Conservation (phyloP, 2,329 filamentous ascomycete species). For the Botrytis galanthina region DNA sequence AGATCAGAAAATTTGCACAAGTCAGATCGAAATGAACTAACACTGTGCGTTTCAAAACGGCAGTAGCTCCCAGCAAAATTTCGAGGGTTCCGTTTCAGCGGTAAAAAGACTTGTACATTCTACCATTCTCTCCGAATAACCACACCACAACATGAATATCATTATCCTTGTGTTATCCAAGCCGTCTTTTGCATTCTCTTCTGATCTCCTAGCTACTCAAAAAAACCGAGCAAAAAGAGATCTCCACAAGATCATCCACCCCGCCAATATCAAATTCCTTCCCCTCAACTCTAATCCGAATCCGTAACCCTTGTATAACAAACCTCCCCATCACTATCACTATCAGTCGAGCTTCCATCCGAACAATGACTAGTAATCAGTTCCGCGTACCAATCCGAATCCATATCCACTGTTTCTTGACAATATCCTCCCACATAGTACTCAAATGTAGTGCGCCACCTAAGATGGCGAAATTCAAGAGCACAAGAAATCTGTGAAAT, state of each 20-base stretch:
- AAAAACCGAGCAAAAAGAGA: neutral
- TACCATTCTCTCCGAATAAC: neutral
- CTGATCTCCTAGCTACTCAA: neutral
- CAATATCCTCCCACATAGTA: neutral
- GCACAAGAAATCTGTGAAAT: neutral
- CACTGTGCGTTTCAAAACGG: neutral
- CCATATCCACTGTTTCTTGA: neutral
- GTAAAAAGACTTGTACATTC: neutral
- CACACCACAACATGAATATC: neutral
- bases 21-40: neutral
- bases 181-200: neutral
- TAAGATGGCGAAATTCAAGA: neutral
- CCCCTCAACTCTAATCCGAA: neutral
- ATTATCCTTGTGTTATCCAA: neutral
- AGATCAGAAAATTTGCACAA: neutral
- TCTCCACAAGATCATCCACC: neutral
- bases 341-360: neutral
- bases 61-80: rapidly evolving
- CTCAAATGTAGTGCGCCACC: neutral
- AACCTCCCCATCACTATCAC: neutral
- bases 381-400: neutral
- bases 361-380: neutral
- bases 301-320: neutral
- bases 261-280: neutral
- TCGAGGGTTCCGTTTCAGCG: neutral